Evolutionary conservation across 2,329 filamentous ascomycete species (phyloP), one percentile per base, ranked within the genome.

Genomic region (Byssothecium circinans): DNA sequence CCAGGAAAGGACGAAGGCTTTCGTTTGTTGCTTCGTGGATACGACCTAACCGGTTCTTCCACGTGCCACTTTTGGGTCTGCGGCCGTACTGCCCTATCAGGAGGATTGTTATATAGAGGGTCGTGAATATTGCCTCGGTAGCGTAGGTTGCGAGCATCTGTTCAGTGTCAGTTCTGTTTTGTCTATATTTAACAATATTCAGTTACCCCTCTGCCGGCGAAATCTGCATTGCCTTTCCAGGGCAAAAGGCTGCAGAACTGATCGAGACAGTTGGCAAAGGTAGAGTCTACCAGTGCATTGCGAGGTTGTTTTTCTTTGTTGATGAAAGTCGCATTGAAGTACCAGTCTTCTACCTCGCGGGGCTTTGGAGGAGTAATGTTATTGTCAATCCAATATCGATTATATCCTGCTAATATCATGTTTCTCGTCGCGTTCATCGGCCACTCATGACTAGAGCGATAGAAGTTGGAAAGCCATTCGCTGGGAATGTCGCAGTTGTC

Each of bases 71-170:
- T 12, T 27, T 20, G 32, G 45, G 40, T 20, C 17, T 27, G 27
- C 41, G 25, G 46, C 43, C 43, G 10, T 32, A 46, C 8, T 30
- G 2, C 4, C 18, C 32, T 14, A 36, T 37, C 12, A 35, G 15
- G 17, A 34, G 38, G 2, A 49, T 20, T 3, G 19, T 23, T 7
- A 47, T n/a, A 19, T 35, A 52, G 10, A 46, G 12, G 1, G 49
- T 52, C 2, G 35, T 39, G 2, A 52, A 23, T 10, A 11, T 33
- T n/a, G 37, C 32, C 23, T 49, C 32, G 2, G 43, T 43, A 32
- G 19, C 39, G 20, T 49, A 52, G n/a, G 23, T 52, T 14, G 42
- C 33, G 19, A 52, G 23, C 49, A 52, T 52, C 49, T 52, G 22
- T 5, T 19, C 12, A 27, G 12, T 14, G 20, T 41, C 32, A 41